A percentile compares a stretch with the other conserved stretches of the same genome.
These are phyloP conservation scores for Calonectria leucothoes DNA, from an alignment of 2,329 filamentous ascomycete genomes.

Conservation along the genomic window DNA sequence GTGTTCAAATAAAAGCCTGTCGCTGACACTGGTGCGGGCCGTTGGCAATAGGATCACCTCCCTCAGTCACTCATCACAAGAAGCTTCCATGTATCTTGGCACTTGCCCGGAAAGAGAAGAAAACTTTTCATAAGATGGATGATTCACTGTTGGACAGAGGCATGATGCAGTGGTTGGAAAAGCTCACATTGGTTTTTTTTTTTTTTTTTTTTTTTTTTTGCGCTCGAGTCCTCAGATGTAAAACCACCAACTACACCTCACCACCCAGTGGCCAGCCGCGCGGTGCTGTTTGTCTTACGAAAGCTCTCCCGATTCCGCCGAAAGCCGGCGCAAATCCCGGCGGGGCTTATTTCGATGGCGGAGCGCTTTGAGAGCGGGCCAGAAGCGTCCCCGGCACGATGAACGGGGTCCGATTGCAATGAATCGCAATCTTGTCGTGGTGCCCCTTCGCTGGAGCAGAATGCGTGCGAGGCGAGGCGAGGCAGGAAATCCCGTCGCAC, in stretches of 20 bases:
- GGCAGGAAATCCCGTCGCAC: conserved; percentile 33
- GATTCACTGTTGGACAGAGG: background rate
- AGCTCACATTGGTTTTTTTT: background rate
- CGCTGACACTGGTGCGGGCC: background rate
- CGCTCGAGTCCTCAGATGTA: background rate
- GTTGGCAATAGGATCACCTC: background rate
- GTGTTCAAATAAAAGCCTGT: background rate
- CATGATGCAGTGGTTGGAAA: background rate
- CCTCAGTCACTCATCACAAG: background rate
- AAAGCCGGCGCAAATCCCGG: background rate
- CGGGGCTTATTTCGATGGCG: background rate
- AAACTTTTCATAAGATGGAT: background rate
- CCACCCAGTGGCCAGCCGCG: background rate
- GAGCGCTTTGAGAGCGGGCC: background rate
- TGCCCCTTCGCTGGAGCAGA: conserved; percentile 21
- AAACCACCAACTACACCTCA: background rate
- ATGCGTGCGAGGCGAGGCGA: conserved; percentile 36
- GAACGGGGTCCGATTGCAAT: conserved; percentile 25
- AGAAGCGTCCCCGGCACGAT: conserved; percentile 1
- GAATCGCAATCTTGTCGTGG: conserved; percentile 18
- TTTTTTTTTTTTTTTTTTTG: background rate
- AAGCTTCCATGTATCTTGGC: background rate
- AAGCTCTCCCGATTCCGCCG: background rate
- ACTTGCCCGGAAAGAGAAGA: background rate
- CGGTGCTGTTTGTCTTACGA: conserved; percentile 8